Evolutionary conservation across 106 monocot genomes (phyloP), one percentile per base, ranked within the genome.

Genomic region (Xerophyta viscosa): DNA sequence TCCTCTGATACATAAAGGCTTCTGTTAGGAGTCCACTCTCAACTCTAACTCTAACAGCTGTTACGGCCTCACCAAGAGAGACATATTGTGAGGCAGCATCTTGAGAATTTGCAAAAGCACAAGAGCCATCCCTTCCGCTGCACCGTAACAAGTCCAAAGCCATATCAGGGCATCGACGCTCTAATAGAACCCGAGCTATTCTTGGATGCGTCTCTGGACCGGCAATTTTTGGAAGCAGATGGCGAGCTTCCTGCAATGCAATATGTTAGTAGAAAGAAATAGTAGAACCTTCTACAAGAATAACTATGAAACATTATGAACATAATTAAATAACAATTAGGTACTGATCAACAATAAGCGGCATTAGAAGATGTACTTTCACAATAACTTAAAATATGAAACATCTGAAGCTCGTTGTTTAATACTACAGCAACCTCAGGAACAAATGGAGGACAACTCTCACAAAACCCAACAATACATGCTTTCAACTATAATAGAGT

Each of bases 1-100:
- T 62, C 63, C 94, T 88, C 51, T 73, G 88, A 61, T 75, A 84
- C 64, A 88, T 88, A 71, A 96, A 96, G 20, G 88, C 84, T 69
- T 84, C 88, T 55, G 94, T 84, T 54, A 96, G 30, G 9, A 84
- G 71, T 19, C 84, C 94, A 77, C 68, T 81, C 13, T 96, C 94
- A 56, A 85, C 68, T 76, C 73, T 78, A 31, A 88, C 78, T 14
- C 88, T 77, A 64, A 88, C 58, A 39, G 72, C 80, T 53, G 70
- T 85, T 15, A 88, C 64, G 44, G 94, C 80, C 45, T 84, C 84
- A 39, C 58, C 52, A 37, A 88, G 75, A 48, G 74, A 64, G 54
- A 69, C 20, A 17, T 43, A 24, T 23, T 41, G 56, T 2, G 45
- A 27, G 36, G 18, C 51, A 22, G 73, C 78, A 66, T 69, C 30